These are phyloP conservation scores for Diaporthe longicolla DNA, from an alignment of 2,329 filamentous ascomycete genomes.

Conservation along the genomic window DNA sequence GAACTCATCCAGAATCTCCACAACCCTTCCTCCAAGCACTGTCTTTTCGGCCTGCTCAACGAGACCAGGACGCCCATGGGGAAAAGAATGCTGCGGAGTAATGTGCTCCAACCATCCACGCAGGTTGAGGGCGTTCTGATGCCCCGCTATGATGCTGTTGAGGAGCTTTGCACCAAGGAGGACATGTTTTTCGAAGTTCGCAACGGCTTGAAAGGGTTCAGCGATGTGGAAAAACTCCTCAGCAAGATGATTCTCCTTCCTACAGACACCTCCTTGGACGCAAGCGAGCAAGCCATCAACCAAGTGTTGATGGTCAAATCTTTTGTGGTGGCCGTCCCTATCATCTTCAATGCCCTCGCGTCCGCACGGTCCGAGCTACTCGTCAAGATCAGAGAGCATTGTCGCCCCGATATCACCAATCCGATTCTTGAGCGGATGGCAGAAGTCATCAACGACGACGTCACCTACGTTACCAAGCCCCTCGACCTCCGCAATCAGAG, in stretches of 20 bases:
- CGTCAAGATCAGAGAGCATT: slow-evolving; percentile 77
- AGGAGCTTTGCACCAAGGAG: slow-evolving; percentile 85
- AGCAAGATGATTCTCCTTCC: slow-evolving; percentile 88
- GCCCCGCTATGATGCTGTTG: slow-evolving; percentile 84
- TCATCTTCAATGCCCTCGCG: slow-evolving; percentile 77
- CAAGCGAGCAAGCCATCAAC: slow-evolving; percentile 86
- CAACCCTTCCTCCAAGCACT: slow-evolving; percentile 82
- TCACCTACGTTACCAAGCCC: slow-evolving; percentile 81
- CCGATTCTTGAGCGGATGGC: slow-evolving; percentile 76
- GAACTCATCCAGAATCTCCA: slow-evolving; percentile 92
- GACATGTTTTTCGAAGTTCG: slow-evolving; percentile 86
- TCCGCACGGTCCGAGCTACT: slow-evolving; percentile 76
- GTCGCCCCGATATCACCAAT: slow-evolving; percentile 72
- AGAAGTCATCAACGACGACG: slow-evolving; percentile 83
- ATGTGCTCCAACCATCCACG: slow-evolving; percentile 90
- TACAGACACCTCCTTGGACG: slow-evolving; percentile 73
- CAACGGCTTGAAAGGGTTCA: slow-evolving; percentile 79
- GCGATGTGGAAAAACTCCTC: slow-evolving; percentile 84
- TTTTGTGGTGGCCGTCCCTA: slow-evolving; percentile 78
- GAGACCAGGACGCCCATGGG: slow-evolving; percentile 92
- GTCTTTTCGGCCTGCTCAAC: slow-evolving; percentile 88
- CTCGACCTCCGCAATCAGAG: slow-evolving; percentile 91
- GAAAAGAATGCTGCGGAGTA: slow-evolving; percentile 83
- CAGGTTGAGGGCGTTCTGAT: slow-evolving; percentile 73
- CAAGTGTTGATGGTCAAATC: slow-evolving; percentile 89